Conservation (phyloP, 176 grass and related monocot genomes). For the Hordeum vulgare region MorexV3_pseudomolecules_assembly NC_058520.1:496979526-496980025, state of each 20-base stretch:
- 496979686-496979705: conserved; percentile 76
- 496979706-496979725: conserved; percentile 90
- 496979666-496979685: not conserved
- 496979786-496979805: conserved; percentile 83
- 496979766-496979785: conserved; percentile 74
- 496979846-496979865: conserved; percentile 79
- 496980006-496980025: conserved; percentile 89
- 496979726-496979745: conserved; percentile 86
- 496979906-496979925: conserved; percentile 52
- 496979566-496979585: not conserved
- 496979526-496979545: not conserved
- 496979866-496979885: conserved; percentile 84
- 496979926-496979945: conserved; percentile 28
- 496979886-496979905: conserved; percentile 89
- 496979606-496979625: not conserved
- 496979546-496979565: not conserved
- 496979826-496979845: conserved; percentile 87
- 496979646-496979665: not conserved
- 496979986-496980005: conserved; percentile 68
- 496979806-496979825: conserved; percentile 88
- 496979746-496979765: conserved; percentile 65
- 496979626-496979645: not conserved
- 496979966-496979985: conserved; percentile 60
- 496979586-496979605: not conserved
- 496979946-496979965: conserved; percentile 36